A percentile compares a stretch with the other conserved stretches of the same genome.
Conservation (phyloP, 495 filamentous ascomycete genomes). For the Talaromyces liani region DNA sequence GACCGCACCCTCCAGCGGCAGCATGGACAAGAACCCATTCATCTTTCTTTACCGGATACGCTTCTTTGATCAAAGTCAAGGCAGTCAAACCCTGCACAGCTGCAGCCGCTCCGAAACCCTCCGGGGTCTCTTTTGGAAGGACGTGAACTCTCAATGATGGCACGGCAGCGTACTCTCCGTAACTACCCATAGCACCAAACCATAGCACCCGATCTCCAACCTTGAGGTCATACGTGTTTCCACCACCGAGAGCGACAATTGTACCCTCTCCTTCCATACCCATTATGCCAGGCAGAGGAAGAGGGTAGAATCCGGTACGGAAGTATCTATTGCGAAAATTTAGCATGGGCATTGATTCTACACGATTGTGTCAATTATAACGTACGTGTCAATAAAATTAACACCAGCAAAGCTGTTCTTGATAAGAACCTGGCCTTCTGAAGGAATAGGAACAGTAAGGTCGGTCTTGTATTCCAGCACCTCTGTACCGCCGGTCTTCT, state of each 20-base stretch:
- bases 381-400: constrained; percentile 53
- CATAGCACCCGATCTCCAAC: constrained; percentile 51
- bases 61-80: constrained; percentile 61
- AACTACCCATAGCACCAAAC: constrained; percentile 39
- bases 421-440: constrained; percentile 58
- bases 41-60: constrained; percentile 50
- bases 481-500: constrained; percentile 58
- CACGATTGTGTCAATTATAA: neutral
- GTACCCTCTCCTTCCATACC: constrained; percentile 58
- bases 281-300: constrained; percentile 51
- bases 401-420: constrained; percentile 69
- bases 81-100: constrained; percentile 71
- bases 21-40: constrained; percentile 75
- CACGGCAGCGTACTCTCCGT: constrained; percentile 59
- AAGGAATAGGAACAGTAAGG: constrained; percentile 55
- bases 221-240: constrained; percentile 25
- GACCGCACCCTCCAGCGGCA: constrained; percentile 69
- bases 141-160: constrained; percentile 37
- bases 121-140: constrained; percentile 46
- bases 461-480: constrained; percentile 62
- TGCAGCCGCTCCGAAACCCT: constrained; percentile 48
- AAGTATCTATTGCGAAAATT: neutral
- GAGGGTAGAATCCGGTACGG: neutral
- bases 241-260: constrained; percentile 34
- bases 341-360: neutral